These are phyloP conservation scores for Trichocladium antarcticum DNA, from an alignment of 495 filamentous ascomycete genomes.

Conservation along the genomic window DNA sequence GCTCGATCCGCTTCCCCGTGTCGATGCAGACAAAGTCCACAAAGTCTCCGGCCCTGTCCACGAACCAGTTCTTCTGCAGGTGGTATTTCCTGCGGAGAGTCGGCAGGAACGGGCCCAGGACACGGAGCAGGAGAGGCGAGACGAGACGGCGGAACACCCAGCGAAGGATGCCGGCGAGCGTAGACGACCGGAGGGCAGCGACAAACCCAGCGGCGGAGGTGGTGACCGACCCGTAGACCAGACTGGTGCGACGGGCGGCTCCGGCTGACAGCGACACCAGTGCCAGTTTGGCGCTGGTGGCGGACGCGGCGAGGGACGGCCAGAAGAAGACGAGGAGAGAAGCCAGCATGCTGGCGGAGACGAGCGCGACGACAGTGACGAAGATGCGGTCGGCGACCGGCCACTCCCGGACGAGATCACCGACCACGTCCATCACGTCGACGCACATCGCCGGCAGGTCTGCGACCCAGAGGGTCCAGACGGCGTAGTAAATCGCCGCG, in stretches of 20 bases:
- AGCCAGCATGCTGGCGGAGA: neutral
- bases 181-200: neutral
- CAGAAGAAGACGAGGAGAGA: neutral
- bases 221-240: neutral
- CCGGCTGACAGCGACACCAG: neutral
- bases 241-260: neutral
- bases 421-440: neutral
- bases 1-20: neutral
- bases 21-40: slow-evolving; percentile 6
- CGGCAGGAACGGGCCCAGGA: neutral
- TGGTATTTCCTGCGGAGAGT: neutral
- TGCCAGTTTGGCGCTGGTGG: neutral
- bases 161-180: neutral
- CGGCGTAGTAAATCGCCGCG: too few species aligned
- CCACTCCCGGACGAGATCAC: neutral
- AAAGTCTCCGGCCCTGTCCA: neutral
- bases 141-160: neutral
- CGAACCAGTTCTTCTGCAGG: neutral
- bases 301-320: neutral
- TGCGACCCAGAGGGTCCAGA: too few species aligned
- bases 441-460: too few species aligned
- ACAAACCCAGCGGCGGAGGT: neutral
- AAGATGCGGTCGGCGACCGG: neutral
- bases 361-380: neutral
- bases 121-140: neutral